These are phyloP conservation scores for Monilinia aucupariae DNA, from an alignment of 2,329 filamentous ascomycete genomes.

Conservation along the genomic window DNA sequence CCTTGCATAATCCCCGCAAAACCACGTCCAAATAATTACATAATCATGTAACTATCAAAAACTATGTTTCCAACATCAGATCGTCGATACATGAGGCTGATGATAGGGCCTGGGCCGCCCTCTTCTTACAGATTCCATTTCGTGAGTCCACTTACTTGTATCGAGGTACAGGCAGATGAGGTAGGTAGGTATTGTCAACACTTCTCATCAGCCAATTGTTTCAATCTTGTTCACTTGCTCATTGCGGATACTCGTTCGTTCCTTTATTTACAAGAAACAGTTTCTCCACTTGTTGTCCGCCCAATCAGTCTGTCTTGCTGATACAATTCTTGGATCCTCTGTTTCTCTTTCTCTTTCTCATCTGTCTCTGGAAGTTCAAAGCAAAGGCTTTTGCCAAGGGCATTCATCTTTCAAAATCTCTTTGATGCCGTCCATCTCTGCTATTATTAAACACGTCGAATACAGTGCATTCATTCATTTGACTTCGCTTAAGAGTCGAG, in stretches of 20 bases:
- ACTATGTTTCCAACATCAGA: constrained; percentile 13
- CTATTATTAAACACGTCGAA: not conserved
- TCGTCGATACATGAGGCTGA: not conserved
- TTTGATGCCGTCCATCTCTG: not conserved
- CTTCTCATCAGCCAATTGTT: constrained; percentile 7
- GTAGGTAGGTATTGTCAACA: not conserved
- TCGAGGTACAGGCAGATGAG: too few species aligned
- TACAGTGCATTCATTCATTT: not conserved
- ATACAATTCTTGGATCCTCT: not conserved
- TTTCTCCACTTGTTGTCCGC: constrained; percentile 1
- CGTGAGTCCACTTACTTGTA: not conserved
- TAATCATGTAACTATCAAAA: not conserved
- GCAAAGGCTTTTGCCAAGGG: not conserved
- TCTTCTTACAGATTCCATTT: constrained; percentile 1
- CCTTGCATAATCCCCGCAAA: constrained; percentile 10
- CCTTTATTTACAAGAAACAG: constrained; percentile 8
- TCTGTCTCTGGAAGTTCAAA: constrained; percentile 12
- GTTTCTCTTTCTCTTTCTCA: not conserved
- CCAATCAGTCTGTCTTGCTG: not conserved
- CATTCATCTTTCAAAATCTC: not conserved
- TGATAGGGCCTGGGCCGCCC: constrained; percentile 5
- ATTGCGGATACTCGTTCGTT: too few species aligned
- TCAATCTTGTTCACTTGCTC: not conserved
- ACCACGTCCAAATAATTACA: not conserved
- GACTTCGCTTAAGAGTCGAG: constrained; percentile 1